Base-by-base conservation (phyloP, 1,284 basidiomycete species). In the Ustilago tritici region DNA sequence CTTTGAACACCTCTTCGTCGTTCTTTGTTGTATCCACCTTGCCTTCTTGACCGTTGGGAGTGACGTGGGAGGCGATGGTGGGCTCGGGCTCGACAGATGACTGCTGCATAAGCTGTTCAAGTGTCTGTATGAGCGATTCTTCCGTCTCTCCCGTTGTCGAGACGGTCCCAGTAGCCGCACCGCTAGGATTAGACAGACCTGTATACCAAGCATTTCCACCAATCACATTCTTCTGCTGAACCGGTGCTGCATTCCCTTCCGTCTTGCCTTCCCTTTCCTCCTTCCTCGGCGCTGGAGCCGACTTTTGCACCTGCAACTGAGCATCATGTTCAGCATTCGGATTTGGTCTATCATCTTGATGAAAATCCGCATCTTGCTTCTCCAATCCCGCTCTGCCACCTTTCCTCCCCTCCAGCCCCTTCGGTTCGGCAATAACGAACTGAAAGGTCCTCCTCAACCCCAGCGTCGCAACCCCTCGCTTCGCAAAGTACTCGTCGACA, bases 401-500 rank as follows among this genome's bases (percentile, higher is more conserved):
- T 19, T 76, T 75, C 36, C 79, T 66, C 15, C 49, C 65, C 10
- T 55, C 66, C 34, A 31, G 47, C 2, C 52, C 52, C 12, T 43
- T 56, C 4, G 67, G 67, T 43, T 77, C 74, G 4, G 55, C 40
- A 1, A 82, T 66, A 38, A 85, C 68, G 57, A 82, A 84, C 19
- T 96, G 95, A 87, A 98, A 99, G 46, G 92, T 92, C 40, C 90
- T 89, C 58, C 93, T 89, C 40, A 98, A 87, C 2, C 96, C 95
- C 40, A 99, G 88, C 65, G 92, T 92, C 49, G 83, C 87, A 0
- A 94, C 94, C 28, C 91, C 89, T 70, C 91, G 89, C 54, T 80
- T 81, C 2, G 89, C 88, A 86, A 98, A 99, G 87, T 94, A 99
- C 47, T 95, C 94, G 76, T 98, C 95, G 46, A 96, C 89, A 86